Evolutionary conservation across 192 early-diverging fungal genomes (phyloP).

Genomic region (Chytriomyces sp.): DNA sequence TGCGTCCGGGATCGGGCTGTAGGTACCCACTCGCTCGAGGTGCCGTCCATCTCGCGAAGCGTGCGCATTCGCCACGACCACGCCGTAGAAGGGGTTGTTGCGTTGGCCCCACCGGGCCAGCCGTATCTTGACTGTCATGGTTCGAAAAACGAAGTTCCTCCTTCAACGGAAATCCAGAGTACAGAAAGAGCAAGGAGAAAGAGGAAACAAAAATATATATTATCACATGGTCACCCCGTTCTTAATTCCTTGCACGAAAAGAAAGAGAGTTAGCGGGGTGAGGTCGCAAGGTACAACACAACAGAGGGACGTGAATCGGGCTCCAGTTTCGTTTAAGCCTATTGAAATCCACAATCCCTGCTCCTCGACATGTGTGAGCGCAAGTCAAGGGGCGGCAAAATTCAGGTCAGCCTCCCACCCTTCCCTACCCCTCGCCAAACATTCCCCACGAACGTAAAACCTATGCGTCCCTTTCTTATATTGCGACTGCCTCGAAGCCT

Average conservation of each 20-base stretch:
- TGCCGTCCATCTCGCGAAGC: constrained; percentile 83
- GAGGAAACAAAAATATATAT: background rate
- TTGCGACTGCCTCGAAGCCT: no score
- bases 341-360: no score
- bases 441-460: no score
- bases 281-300: no score
- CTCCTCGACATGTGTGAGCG: no score
- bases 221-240: background rate
- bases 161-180: background rate
- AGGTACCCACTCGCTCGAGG: constrained; percentile 90
- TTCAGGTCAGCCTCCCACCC: no score
- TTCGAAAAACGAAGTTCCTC: background rate
- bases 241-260: background rate
- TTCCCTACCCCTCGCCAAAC: no score
- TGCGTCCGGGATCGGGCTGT: constrained; percentile 75
- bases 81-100: constrained; percentile 91
- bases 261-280: no score
- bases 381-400: no score
- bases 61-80: constrained; percentile 85
- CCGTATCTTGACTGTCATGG: constrained; percentile 63
- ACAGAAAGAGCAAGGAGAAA: background rate
- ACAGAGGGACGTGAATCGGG: no score
- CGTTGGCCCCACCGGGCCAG: constrained; percentile 89
- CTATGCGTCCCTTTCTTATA: no score
- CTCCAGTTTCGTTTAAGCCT: no score